phyloP scores from a whole-genome alignment of 164 flowering plant species.

The Nymphaea colorata region DNA sequence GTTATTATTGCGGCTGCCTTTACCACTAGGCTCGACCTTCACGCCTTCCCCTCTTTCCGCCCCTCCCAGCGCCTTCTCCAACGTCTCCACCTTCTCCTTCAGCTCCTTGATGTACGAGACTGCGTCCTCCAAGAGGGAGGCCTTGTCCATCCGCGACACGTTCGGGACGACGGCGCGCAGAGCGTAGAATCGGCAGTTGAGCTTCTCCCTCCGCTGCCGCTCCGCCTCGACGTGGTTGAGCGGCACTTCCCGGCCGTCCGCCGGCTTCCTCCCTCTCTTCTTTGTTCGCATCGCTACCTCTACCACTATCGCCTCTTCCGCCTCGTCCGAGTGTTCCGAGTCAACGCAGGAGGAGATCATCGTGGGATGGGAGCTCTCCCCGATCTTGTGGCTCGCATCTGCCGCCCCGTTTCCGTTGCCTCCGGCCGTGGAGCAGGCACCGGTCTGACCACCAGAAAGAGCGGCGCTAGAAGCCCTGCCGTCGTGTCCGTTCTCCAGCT shows the following conservation, averaged over 20 bases:
- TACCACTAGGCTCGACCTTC: neutral
- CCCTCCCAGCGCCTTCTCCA: conserved; percentile 26
- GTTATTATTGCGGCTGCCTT: too few relatives aligned
- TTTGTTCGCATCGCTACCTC: conserved; percentile 20
- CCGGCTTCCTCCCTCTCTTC: conserved; percentile 65
- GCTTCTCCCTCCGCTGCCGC: conserved; percentile 80
- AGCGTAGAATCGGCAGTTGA: conserved; percentile 75
- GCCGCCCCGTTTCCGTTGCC: conserved; percentile 5
- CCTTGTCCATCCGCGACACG: conserved; percentile 87
- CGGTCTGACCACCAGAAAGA: neutral
- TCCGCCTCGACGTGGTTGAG: conserved; percentile 84
- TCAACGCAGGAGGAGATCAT: conserved; percentile 6
- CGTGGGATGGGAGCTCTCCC: conserved; percentile 1
- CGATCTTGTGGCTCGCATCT: neutral
- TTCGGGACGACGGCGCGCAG: conserved; percentile 77
- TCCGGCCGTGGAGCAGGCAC: neutral
- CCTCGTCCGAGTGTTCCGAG: conserved; percentile 40
- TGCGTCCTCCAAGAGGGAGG: conserved; percentile 65
- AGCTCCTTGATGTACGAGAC: conserved; percentile 62
- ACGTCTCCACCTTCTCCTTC: conserved; percentile 28
- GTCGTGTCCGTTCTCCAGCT: conserved; percentile 7
- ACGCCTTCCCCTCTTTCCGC: neutral
- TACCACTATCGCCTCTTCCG: conserved; percentile 2
- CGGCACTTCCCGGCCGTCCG: conserved; percentile 29
- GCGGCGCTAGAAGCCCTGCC: neutral